Evolutionary conservation across 2,329 filamentous ascomycete species (phyloP), one percentile per base, ranked within the genome.

Genomic region (Chaetothyriales sp.): DNA sequence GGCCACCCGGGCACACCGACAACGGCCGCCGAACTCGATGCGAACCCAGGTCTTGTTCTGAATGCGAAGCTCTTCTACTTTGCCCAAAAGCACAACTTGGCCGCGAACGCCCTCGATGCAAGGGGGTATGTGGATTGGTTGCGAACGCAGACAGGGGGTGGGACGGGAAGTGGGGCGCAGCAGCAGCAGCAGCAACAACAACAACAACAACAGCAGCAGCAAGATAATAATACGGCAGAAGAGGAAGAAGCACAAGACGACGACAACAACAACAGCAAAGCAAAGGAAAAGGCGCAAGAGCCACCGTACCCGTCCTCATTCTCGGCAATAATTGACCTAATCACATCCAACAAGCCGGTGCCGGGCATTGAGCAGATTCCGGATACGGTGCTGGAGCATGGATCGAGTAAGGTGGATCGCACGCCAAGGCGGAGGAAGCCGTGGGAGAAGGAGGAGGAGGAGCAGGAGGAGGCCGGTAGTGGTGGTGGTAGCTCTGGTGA

Each of bases 341-440:
- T 95, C 50, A 86, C 86, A 20, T 82, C 81, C 25, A 88, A 88
- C 50, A 81, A 87, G 60, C 83, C 86, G 0, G 84, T 95, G 44
- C 88, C 89, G 1, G 89, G 89, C 0, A 94, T 95, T 62, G 82
- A 82, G 60, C 80, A 94, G 57, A 90, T 95, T 50, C 88, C 89
- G 4, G 79, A 87, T 59, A 92, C 83, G 0, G 73, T 95, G 4
- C 73, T 89, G 18, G 75, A 76, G 19, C 66, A 73, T 48, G 72
- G 73, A 50, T 71, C 70, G n/a, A 59, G 56, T 18, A 60, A 61
- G 50, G 44, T 56, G 7, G 59, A 61, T 49, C 57, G 51, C 20
- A 73, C 72, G 19, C 63, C 70, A n/a, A 72, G 67, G 59, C 72
- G 81, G 59, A 74, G 69, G 63, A 85, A 85, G 68, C 89, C 89